These are phyloP conservation scores for Pontederia crassipes DNA, from an alignment of 176 grass and related monocot species.

Conservation along the genomic window DNA sequence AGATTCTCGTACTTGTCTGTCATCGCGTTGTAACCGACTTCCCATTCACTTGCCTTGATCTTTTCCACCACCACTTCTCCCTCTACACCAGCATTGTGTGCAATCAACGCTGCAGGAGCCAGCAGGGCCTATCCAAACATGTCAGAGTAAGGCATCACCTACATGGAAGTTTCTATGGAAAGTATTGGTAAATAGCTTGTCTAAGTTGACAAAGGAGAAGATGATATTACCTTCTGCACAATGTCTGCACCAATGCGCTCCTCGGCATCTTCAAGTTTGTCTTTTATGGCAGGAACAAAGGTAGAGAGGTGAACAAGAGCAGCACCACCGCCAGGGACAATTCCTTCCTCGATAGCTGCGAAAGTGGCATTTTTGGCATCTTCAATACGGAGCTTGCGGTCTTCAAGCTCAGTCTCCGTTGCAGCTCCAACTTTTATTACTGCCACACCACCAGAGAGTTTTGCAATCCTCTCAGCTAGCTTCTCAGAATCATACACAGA, in stretches of 20 bases:
- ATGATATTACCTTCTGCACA: conserved; percentile 59
- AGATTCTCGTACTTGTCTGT: conserved; percentile 68
- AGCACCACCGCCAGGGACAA: conserved; percentile 81
- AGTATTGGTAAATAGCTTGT: not conserved
- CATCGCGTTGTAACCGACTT: conserved; percentile 88
- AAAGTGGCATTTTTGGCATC: conserved; percentile 94
- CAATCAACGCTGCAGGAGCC: conserved; percentile 65
- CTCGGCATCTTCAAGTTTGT: conserved; percentile 68
- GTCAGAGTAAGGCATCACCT: not conserved
- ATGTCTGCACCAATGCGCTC: conserved; percentile 90
- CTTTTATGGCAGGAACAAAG: conserved; percentile 62
- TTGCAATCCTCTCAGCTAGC: conserved; percentile 87
- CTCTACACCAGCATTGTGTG: conserved; percentile 81
- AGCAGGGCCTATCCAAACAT: conserved; percentile 39
- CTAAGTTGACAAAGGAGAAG: not conserved
- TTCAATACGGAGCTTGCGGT: conserved; percentile 83
- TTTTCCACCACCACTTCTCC: conserved; percentile 82
- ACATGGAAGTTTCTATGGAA: not conserved
- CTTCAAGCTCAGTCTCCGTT: conserved; percentile 84
- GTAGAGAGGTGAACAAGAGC: conserved; percentile 81
- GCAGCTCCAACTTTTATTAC: conserved; percentile 90
- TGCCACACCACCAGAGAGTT: conserved; percentile 82
- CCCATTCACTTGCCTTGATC: conserved; percentile 63
- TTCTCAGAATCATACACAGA: conserved; percentile 80
- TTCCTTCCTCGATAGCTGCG: conserved; percentile 89